Evolutionary conservation across 495 filamentous ascomycete species (phyloP).

Genomic region (Annulohypoxylon moriforme): DNA sequence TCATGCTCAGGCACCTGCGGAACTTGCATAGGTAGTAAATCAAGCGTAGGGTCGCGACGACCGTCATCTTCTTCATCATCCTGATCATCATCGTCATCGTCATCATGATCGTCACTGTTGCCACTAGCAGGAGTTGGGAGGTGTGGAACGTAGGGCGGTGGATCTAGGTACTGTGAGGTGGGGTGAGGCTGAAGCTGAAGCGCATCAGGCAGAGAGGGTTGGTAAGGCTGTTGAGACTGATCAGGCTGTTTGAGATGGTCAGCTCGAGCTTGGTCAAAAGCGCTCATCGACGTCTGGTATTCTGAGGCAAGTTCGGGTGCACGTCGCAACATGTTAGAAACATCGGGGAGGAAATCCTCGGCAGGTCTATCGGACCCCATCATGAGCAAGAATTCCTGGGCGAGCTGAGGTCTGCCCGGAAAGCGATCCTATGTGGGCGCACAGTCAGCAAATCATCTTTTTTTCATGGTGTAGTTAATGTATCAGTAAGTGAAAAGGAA

Average conservation of each 20-base stretch:
- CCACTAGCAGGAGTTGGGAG: neutral
- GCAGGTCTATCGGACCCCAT: neutral
- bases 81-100: neutral
- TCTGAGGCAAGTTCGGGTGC: slow-evolving; percentile 16
- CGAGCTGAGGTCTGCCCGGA: slow-evolving; percentile 18
- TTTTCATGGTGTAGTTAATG: neutral
- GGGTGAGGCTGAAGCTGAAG: neutral
- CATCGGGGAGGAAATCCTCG: slow-evolving; percentile 2
- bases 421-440: slow-evolving; percentile 15
- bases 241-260: neutral
- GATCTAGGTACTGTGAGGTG: neutral
- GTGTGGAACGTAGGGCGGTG: neutral
- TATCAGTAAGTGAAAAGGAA: neutral
- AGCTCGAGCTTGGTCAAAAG: slow-evolving; percentile 9
- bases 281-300: neutral
- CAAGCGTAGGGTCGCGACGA: neutral
- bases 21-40: neutral
- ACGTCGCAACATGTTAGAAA: slow-evolving; percentile 16
- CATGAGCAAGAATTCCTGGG: slow-evolving; percentile 10
- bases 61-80: neutral
- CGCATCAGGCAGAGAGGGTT: neutral
- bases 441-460: slow-evolving; percentile 6
- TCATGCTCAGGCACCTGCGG: slow-evolving; percentile 16
- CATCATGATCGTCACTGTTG: neutral
- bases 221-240: neutral